Evolutionary conservation across 768 basidiomycete genomes (phyloP), one percentile per base, ranked within the genome.

Genomic region (Ephemerocybe angulata): DNA sequence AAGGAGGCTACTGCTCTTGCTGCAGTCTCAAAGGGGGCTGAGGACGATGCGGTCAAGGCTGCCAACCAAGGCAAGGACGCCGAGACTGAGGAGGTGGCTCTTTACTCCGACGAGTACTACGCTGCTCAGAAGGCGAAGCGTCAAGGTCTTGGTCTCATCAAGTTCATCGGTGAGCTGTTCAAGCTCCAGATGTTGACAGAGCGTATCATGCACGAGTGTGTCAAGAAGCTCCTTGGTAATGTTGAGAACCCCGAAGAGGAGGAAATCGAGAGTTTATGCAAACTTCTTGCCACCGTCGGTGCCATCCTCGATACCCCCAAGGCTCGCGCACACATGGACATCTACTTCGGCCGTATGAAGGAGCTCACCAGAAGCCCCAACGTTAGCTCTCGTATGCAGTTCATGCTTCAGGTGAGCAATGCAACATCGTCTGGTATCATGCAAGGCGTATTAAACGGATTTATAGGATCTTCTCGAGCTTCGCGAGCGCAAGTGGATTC

Each of bases 151-250:
- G 93, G 96, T 77, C 82, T 99, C 62, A 93, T 98, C 76, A 92
- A 90, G 71, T 95, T 99, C 75, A 98, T 98, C 59, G 95, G 96
- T 59, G 96, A 99, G 74, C 77, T 98, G 52, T 99, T 93, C 87
- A 98, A 98, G 76, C 78, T 99, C n/a, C 90, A 92, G 73, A 97
- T 98, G 93, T 77, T 98, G 52, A 94, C 93, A 46, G 93, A 94
- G 75, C 87, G 93, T 62, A 96, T 98, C 75, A 99, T 98, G 91
- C 90, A 94, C 76, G 90, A 93, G 72, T 99, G 96, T 78, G 86
- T 98, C 67, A 93, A 93, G 82, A 94, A 96, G 74, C 81, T 98
- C 12, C 78, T 98, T 12, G 83, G 87, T 52, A 98, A 99, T 67
- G 88, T 96, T 54, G 87, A 93, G 61, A 90, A 92, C 64, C 97